A percentile compares a stretch with the other conserved stretches of the same genome.
Conservation (phyloP, 495 filamentous ascomycete genomes). For the Lepidopterella palustris region DNA sequence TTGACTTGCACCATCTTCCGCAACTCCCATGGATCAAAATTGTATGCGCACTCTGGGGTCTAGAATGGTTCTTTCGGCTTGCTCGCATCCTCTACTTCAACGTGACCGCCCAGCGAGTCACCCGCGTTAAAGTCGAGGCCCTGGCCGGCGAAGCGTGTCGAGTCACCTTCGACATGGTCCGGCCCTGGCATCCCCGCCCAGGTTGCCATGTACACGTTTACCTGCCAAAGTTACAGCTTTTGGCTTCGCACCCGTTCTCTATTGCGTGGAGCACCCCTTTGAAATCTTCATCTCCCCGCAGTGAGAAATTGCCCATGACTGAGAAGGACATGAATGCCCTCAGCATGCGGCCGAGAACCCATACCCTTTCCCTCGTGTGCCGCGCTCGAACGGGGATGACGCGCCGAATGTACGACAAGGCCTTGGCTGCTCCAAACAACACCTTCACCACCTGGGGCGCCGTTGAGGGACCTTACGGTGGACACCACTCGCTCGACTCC, state of each 20-base stretch:
- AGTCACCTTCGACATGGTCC: conserved; percentile 46
- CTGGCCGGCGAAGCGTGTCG: conserved; percentile 45
- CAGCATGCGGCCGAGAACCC: conserved; percentile 34
- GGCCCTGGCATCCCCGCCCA: conserved; percentile 45
- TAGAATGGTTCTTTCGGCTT: conserved; percentile 31
- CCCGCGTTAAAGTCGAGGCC: conserved; percentile 47
- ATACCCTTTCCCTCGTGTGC: conserved; percentile 48
- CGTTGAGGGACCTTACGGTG: conserved; percentile 54
- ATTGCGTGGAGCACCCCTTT: conserved; percentile 45
- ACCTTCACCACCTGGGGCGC: conserved; percentile 44
- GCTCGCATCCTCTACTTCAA: conserved; percentile 33
- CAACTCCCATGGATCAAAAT: conserved; percentile 36
- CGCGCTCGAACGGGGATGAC: conserved; percentile 52
- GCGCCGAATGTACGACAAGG: conserved; percentile 44
- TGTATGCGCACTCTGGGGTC: conserved; percentile 30
- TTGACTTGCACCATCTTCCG: conserved; percentile 41
- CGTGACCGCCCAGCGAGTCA: conserved; percentile 30
- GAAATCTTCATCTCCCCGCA: conserved; percentile 11
- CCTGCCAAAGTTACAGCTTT: conserved; percentile 45
- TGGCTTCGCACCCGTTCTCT: conserved; percentile 54
- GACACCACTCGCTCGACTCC: conserved; percentile 44
- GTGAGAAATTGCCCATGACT: conserved; percentile 11
- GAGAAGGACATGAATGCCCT: conserved; percentile 37
- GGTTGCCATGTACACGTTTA: conserved; percentile 55
- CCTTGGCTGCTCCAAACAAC: conserved; percentile 37